Evolutionary conservation across 306 rosid genomes (phyloP).

Genomic region (Pyrus communis): DNA sequence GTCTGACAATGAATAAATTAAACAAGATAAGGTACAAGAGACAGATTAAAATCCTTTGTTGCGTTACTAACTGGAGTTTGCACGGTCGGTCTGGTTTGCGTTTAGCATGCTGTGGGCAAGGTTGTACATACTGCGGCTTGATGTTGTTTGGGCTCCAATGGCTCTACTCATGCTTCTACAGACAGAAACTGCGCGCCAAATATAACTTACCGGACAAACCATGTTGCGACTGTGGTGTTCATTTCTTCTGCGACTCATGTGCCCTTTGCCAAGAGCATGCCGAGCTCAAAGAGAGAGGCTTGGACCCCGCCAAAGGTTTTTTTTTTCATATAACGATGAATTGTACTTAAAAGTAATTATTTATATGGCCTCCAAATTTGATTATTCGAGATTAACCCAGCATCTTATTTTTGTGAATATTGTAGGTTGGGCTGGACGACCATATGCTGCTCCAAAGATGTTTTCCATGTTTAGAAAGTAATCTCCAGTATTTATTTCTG

Average conservation of each 20-base stretch:
- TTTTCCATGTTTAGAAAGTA: constrained; percentile 1
- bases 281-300: constrained; percentile 17
- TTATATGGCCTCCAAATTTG: background rate
- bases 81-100: too few species aligned
- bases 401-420: background rate
- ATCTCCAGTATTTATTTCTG: background rate
- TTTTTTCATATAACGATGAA: background rate
- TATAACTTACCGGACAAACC: constrained; percentile 17
- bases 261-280: constrained; percentile 30
- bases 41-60: background rate
- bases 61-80: background rate
- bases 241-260: constrained; percentile 15
- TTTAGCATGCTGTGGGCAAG: constrained; percentile 8
- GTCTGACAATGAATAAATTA: background rate
- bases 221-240: constrained; percentile 28
- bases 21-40: background rate
- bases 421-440: constrained; percentile 3
- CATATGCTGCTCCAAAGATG: background rate
- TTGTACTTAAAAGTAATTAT: background rate
- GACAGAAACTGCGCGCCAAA: constrained; percentile 16
- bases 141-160: constrained; percentile 8
- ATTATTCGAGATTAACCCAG: background rate
- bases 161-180: constrained; percentile 14
- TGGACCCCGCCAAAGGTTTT: constrained; percentile 20
- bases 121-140: constrained; percentile 11